Conservation (phyloP, 345 rosid species). For the Eucalyptus coolabah region DNA sequence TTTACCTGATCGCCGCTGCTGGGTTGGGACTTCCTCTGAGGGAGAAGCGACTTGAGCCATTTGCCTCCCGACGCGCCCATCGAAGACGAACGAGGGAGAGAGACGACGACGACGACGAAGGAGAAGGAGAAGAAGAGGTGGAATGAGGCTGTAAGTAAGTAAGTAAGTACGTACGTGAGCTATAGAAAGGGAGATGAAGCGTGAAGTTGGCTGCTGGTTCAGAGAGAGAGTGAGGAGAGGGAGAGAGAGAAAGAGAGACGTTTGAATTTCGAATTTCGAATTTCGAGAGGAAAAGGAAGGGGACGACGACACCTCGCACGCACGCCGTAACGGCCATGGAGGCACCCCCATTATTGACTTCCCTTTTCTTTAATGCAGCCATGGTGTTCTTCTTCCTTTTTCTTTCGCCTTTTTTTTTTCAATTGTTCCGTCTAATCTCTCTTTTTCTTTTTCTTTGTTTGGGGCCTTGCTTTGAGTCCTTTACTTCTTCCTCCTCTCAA, state of each 20-base stretch:
- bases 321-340: neutral
- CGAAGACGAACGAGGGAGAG: neutral
- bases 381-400: neutral
- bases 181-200: neutral
- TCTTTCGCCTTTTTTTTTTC: neutral
- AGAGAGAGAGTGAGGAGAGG: neutral
- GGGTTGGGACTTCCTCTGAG: neutral
- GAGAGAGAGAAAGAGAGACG: neutral
- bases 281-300: neutral
- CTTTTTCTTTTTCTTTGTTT: neutral
- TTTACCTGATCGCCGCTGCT: neutral
- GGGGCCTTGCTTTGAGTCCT: neutral
- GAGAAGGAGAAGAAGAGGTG: neutral
- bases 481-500: neutral
- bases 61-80: slow-evolving; percentile 1
- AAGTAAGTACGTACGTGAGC: neutral
- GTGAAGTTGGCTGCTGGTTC: neutral
- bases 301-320: neutral
- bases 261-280: slow-evolving; percentile 1
- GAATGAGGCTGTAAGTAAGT: neutral
- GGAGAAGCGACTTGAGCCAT: neutral
- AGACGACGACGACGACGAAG: too few relatives aligned
- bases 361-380: neutral
- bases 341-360: neutral
- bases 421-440: neutral